Evolutionary conservation across 768 basidiomycete species (phyloP), one percentile per base, ranked within the genome.

Genomic region (Tricholomella constricta): DNA sequence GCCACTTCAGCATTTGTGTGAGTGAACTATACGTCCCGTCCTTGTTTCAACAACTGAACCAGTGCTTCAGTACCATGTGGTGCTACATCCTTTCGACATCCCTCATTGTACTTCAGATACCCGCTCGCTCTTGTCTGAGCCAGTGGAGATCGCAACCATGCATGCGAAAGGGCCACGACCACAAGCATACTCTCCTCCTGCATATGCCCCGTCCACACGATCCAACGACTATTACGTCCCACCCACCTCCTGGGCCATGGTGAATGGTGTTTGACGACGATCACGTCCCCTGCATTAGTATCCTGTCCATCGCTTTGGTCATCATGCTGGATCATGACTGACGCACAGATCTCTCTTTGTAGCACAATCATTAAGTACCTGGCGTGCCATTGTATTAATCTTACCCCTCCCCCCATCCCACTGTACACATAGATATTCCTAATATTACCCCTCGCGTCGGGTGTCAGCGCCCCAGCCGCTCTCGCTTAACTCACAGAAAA

Each of bases 61-160:
- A 42, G 15, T 34, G 54, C n/a, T 49, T 2, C 60, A 80, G 79
- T 82, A 82, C 61, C 69, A 70, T 37, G 72, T 80, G 41, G 77
- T 75, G 6, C 61, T 83, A 26, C 72, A 66, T 41, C 74, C 79
- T 12, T 82, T 82, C 61, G 62, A 75, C 45, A 67, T 72, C 2
- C 61, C 66, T 6, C 68, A 72, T 34, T 75, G 76, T 53, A 60
- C 67, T 17, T 68, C 77, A 14, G 71, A 75, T 49, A 61, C 66
- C 14, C 62, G 68, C 5, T 65, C 72, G 9, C 68, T 81, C 17
- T 62, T 81, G 35, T 75, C 74, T 15, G 78, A 79, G 60, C 78
- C 78, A 15, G 77, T 83, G 23, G 76, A 79, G 58, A 80, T 83
- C 44, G 77, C 76, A 20, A 81, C 81, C 4, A 73, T 77, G 68